A percentile compares a stretch with the other conserved stretches of the same genome.
Conservation (phyloP, 129 eudicot species). For the Erigeron canadensis region DNA sequence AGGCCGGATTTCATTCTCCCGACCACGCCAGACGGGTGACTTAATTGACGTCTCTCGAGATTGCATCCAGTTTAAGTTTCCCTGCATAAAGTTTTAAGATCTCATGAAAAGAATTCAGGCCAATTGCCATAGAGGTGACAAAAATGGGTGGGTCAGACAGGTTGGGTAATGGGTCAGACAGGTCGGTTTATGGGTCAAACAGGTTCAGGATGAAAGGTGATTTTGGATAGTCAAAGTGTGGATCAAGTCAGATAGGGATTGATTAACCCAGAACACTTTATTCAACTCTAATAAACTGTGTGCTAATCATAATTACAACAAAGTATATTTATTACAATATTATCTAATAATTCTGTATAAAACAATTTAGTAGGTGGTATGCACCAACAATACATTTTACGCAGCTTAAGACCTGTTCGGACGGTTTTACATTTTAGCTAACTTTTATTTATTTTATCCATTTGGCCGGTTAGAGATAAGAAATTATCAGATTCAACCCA, state of each 20-base stretch:
- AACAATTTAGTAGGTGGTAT: not conserved
- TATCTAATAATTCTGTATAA: not conserved
- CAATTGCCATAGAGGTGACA: conserved; percentile 5
- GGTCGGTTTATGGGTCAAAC: not conserved
- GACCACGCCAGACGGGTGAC: conserved; percentile 96
- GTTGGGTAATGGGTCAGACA: not conserved
- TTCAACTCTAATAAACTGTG: not conserved
- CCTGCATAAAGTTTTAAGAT: conserved; percentile 42
- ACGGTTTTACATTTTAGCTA: no score
- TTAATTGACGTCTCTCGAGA: conserved; percentile 86
- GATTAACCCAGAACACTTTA: not conserved
- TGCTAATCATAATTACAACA: no score
- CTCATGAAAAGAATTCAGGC: conserved; percentile 24
- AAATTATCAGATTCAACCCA: not conserved
- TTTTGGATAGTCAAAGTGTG: not conserved
- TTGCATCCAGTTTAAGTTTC: conserved; percentile 99
- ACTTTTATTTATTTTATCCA: no score
- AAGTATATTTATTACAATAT: no score
- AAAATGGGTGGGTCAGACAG: not conserved
- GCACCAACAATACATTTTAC: no score
- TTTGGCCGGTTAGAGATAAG: no score
- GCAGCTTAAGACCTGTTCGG: no score
- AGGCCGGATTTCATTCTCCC: conserved; percentile 96
- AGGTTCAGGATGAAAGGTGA: not conserved
- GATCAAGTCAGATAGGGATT: not conserved